phyloP scores from a whole-genome alignment of 768 basidiomycete genomes.

The Hygrophorus russula region DNA sequence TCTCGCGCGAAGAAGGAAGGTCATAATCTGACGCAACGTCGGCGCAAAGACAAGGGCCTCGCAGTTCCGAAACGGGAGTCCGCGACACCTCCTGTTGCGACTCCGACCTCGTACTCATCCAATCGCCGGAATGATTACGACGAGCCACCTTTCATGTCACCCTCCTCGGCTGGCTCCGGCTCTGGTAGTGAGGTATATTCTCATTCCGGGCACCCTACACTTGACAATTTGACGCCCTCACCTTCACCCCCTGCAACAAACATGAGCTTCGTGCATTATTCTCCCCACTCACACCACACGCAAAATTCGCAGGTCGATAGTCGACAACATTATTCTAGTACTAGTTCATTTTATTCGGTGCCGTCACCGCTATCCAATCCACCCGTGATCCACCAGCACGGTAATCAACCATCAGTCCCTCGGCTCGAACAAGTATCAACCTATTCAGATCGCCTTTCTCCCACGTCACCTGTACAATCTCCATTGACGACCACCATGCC shows the following conservation, averaged over 20 bases:
- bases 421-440: constrained; percentile 24
- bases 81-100: constrained; percentile 26
- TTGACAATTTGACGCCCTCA: constrained; percentile 37
- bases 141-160: constrained; percentile 30
- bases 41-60: constrained; percentile 51
- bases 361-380: constrained; percentile 43
- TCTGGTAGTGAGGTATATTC: constrained; percentile 48
- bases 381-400: constrained; percentile 20
- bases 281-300: constrained; percentile 18
- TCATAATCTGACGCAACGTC: constrained; percentile 39
- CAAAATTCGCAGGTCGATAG: constrained; percentile 11
- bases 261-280: constrained; percentile 51
- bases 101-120: constrained; percentile 29
- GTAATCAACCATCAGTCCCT: constrained; percentile 19
- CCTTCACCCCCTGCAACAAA: constrained; percentile 54
- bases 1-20: constrained; percentile 86
- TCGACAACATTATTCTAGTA: constrained; percentile 23
- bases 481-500: constrained; percentile 24
- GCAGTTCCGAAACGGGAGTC: constrained; percentile 28
- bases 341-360: constrained; percentile 31
- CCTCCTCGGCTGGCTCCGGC: constrained; percentile 41
- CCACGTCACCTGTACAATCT: constrained; percentile 29
- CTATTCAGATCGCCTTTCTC: constrained; percentile 26
- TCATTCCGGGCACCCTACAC: constrained; percentile 28
- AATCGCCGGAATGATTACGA: constrained; percentile 37